Conservation (phyloP, 163 green algal genomes). For the Trebouxia gelatinosa region DNA sequence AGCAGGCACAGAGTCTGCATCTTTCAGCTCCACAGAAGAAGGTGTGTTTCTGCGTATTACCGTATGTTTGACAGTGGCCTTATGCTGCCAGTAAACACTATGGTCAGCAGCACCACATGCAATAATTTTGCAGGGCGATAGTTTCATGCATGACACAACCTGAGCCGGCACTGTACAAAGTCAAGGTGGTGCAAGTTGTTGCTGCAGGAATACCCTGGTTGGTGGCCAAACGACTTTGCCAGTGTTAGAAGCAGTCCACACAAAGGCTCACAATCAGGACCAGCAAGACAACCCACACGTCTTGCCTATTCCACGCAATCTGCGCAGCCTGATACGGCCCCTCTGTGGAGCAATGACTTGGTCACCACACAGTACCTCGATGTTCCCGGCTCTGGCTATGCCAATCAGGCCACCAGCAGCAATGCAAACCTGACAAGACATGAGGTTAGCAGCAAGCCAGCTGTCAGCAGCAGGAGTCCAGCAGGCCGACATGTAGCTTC, state of each 20-base stretch:
- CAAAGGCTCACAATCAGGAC: not conserved
- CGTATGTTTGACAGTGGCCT: no score
- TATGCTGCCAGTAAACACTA: no score
- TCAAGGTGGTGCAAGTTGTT: not conserved
- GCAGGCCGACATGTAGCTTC: not conserved
- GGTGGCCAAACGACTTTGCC: no score
- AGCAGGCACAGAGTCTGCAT: no score
- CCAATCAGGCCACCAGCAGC: slow-evolving; percentile 73
- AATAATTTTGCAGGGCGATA: not conserved
- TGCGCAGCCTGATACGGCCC: not conserved
- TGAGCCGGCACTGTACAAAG: not conserved
- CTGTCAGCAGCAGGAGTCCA: not conserved
- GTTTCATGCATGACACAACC: not conserved
- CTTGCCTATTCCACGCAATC: slow-evolving; percentile 44
- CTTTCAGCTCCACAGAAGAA: no score
- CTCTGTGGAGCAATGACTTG: slow-evolving; percentile 35
- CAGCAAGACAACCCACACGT: not conserved
- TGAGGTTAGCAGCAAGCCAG: not conserved
- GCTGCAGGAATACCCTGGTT: slow-evolving; percentile 41
- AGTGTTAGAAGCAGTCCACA: not conserved
- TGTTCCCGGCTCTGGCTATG: slow-evolving; percentile 47
- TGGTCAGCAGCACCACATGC: not conserved
- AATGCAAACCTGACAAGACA: not conserved
- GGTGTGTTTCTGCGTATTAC: no score
- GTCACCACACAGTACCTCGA: slow-evolving; percentile 45